Conservation (phyloP, 106 monocot genomes). For the Triglochin maritima region DNA sequence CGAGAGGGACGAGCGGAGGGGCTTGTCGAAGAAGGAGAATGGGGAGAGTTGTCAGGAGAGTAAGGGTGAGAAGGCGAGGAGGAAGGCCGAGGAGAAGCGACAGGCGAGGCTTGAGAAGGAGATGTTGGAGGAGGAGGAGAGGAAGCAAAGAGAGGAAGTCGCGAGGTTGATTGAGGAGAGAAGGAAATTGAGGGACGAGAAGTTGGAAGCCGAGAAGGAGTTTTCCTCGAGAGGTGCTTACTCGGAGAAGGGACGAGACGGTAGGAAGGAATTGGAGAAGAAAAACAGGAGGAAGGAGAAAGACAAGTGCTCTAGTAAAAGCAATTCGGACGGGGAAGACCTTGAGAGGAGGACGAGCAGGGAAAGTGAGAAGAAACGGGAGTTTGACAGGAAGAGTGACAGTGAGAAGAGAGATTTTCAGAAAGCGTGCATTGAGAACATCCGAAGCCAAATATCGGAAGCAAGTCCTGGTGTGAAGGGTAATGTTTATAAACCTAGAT, state of each 20-base stretch:
- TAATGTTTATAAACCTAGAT: slow-evolving; percentile 31
- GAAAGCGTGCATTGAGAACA: slow-evolving; percentile 14
- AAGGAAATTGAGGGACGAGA: slow-evolving; percentile 72
- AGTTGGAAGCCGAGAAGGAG: slow-evolving; percentile 48
- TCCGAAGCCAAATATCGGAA: slow-evolving; percentile 22
- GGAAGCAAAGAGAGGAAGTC: slow-evolving; percentile 89
- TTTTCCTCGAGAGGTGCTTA: slow-evolving; percentile 9
- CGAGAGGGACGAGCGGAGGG: slow-evolving; percentile 26
- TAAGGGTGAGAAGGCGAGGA: slow-evolving; percentile 61
- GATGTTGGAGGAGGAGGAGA: slow-evolving; percentile 90
- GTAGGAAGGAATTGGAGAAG: slow-evolving; percentile 42
- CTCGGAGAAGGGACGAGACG: slow-evolving; percentile 30
- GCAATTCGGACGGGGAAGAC: slow-evolving; percentile 84
- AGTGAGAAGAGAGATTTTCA: slow-evolving; percentile 29
- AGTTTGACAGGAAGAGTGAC: slow-evolving; percentile 47
- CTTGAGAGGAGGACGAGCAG: slow-evolving; percentile 33
- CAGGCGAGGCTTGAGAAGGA: slow-evolving; percentile 80
- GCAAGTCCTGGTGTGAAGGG: slow-evolving; percentile 16
- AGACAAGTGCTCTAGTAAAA: slow-evolving; percentile 55
- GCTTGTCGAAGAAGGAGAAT: slow-evolving; percentile 38
- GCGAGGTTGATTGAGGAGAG: slow-evolving; percentile 81
- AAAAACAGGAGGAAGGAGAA: slow-evolving; percentile 53
- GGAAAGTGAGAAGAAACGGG: slow-evolving; percentile 54
- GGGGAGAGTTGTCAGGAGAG: slow-evolving; percentile 46
- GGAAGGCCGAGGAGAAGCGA: slow-evolving; percentile 91